Base-by-base conservation (phyloP, 2,329 filamentous ascomycete species). In the Dactylellina parvicollis region DNA sequence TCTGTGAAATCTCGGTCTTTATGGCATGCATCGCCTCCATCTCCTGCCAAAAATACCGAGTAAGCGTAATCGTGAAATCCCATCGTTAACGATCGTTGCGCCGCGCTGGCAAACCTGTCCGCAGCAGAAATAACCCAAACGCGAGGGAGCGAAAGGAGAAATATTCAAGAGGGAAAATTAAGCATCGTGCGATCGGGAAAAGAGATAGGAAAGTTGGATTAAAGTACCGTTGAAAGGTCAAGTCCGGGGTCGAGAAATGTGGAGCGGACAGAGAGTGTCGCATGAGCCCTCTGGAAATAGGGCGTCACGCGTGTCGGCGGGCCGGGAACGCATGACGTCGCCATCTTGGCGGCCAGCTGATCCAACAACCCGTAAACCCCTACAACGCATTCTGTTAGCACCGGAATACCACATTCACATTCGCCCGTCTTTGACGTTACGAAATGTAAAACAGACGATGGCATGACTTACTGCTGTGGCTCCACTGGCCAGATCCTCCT, bases 1-100 rank as follows among this genome's bases (percentile, higher is more conserved):
- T 80, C 22, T 70, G 76, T n/a, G 74, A 77, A 67, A 79, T 77
- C 62, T 80, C 80, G 62, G 67, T 74, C 65, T 26, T 47, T 44
- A 16, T 32, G 36, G 76, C 67, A 72, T 16, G 20, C 44, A 24
- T 56, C 44, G 12, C 20, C 67, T 9, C 57, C 66, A 32, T 59
- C 66, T 42, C 36, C 47, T 34, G 38, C 34, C 14, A 72, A 38
- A 3, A 49, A 70, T 44, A 76, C 75, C 32, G 74, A 75, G 42
- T 61, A 69, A 28, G 76, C 54, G 44, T 72, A 73, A 26, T 75
- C 54, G 57, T 75, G 60, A 18, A 72, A 18, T 18, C 59, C 67
- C 67, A 72, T 70, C 56, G n/a, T 62, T 22, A 26, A 50, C 67
- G 59, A 72, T 70, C 56, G n/a, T 62, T 22, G 32, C 16, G 40